These are phyloP conservation scores for Candida fluviatilis DNA, from an alignment of 805 yeast species.

Conservation along the genomic window DNA sequence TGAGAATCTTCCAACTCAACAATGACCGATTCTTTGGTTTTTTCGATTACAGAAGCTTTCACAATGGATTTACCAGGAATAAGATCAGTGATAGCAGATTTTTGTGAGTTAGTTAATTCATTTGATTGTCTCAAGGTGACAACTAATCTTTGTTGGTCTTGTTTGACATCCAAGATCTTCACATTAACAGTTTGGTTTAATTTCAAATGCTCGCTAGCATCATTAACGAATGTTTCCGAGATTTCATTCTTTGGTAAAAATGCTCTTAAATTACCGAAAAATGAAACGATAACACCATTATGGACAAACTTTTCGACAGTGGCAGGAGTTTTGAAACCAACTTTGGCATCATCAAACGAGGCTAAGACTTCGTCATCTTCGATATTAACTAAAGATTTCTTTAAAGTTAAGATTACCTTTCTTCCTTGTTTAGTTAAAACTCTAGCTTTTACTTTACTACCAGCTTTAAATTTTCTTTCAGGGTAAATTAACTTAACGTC, in stretches of 20 bases:
- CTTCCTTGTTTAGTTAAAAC: constrained; percentile 50
- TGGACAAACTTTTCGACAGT: constrained; percentile 68
- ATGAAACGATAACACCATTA: constrained; percentile 78
- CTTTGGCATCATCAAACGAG: constrained; percentile 32
- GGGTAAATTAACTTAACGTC: constrained; percentile 85
- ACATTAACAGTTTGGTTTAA: constrained; percentile 81
- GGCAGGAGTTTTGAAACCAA: constrained; percentile 59
- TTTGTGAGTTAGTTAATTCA: constrained; percentile 46
- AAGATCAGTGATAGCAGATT: constrained; percentile 42
- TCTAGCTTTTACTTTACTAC: constrained; percentile 75
- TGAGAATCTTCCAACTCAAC: constrained; percentile 53
- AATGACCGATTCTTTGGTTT: constrained; percentile 66
- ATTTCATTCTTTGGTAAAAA: constrained; percentile 85
- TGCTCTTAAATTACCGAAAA: constrained; percentile 75
- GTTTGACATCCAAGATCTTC: constrained; percentile 55
- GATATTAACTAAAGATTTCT: constrained; percentile 74
- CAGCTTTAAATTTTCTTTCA: constrained; percentile 86
- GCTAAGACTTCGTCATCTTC: constrained; percentile 52
- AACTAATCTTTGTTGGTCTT: constrained; percentile 48
- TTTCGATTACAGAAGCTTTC: constrained; percentile 62
- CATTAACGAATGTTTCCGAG: constrained; percentile 78
- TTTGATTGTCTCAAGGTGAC: constrained; percentile 73
- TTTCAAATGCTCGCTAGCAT: constrained; percentile 73
- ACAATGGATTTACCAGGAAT: constrained; percentile 61
- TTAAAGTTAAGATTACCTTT: constrained; percentile 63